Percentiles rank a stretch among this genome's conserved stretches.
Conservation (phyloP, 78 protist genomes). For the Creolimax fragrantissima region DNA sequence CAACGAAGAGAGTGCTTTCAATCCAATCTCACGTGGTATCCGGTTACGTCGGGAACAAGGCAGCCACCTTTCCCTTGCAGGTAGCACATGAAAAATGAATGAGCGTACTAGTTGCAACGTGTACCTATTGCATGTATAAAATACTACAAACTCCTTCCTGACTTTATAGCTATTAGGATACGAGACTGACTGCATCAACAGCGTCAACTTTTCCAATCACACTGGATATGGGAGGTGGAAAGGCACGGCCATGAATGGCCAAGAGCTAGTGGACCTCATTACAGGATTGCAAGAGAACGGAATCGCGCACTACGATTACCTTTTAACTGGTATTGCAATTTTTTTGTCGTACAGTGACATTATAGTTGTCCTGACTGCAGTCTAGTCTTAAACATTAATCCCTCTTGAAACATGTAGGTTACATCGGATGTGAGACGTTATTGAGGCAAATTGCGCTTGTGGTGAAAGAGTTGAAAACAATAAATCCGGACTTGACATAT, state of each 20-base stretch:
- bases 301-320: not conserved
- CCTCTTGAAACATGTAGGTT: not conserved
- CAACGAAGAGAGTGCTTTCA: conserved; percentile 46
- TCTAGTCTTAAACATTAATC: too few species aligned
- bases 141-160: conserved; percentile 32
- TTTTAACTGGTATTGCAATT: not conserved
- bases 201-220: conserved; percentile 74
- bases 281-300: conserved; percentile 45
- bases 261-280: conserved; percentile 32
- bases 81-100: not conserved
- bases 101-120: not conserved
- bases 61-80: conserved; percentile 35
- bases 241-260: conserved; percentile 53
- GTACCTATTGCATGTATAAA: not conserved
- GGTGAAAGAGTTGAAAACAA: not conserved
- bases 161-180: conserved; percentile 53
- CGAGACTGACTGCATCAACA: conserved; percentile 63
- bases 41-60: conserved; percentile 76
- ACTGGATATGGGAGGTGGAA: conserved; percentile 43
- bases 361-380: too few species aligned
- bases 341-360: too few species aligned
- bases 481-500: conserved; percentile 27
- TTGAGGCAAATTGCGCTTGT: not conserved
- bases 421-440: not conserved
- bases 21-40: conserved; percentile 66